phyloP scores from a whole-genome alignment of 129 eudicot genomes.

The Helianthus annuus region HanXRQr2.0-SUNRISE NC_035445.2:129473257-129473756 shows the following conservation, averaged over 20 bases:
- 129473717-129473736: neutral
- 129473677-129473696: neutral
- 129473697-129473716: neutral
- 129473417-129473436: neutral
- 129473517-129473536: neutral
- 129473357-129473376: neutral
- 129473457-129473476: neutral
- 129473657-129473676: neutral
- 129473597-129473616: neutral
- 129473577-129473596: neutral
- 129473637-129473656: neutral
- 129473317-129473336: neutral
- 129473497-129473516: neutral
- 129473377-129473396: neutral
- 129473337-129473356: neutral
- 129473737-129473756: neutral
- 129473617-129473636: neutral
- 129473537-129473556: conserved; percentile 4
- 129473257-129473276: neutral
- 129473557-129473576: neutral
- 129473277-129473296: neutral
- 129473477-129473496: neutral
- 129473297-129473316: neutral
- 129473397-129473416: neutral
- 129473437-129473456: neutral